Evolutionary conservation across 345 rosid species (phyloP), one percentile per base, ranked within the genome.

Genomic region (Abelmoschus esculentus): DNA sequence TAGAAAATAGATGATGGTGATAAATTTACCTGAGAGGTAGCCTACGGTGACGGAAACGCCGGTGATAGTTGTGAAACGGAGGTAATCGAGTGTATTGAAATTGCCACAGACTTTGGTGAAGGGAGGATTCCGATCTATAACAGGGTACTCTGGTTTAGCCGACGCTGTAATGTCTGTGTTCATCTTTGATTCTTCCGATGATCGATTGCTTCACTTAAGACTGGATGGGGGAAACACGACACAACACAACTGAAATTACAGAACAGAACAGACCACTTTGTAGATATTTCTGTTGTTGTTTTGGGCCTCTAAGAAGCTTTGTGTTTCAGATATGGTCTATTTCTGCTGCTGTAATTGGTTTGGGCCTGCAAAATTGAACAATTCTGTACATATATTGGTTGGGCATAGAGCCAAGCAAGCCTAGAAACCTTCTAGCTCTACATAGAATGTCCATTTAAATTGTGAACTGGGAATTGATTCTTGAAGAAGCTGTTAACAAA

Each of bases 31-130:
- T 0, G 96, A 8, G 58, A 91, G 90, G 74, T 93, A 93, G 70
- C 97, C 98, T 70, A 93, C 98, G 75, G 96, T 85, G 87, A 90
- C 98, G 76, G 96, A 90, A 69, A 90, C 79, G 72, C 96, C 91
- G 47, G 92, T 80, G 76, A 90, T 77, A 36, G 96, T 49, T 6
- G 13, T 13, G n/a, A 49, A 49, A 49, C 53, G 53, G 6, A 49
- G 53, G 53, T 85, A 60, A 81, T 49, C 79, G 83, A 90, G 82
- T 67, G 82, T 79, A 78, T 83, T 86, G 80, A 90, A 90, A 80
- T 90, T 90, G 46, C 89, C 90, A 56, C 87, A 90, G 32, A 93
- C 98, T 7, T 77, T 89, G 42, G 96, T 89, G 79, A 91, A 91
- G 0, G 91, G 77, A 11, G 92, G 96, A 75, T 87, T 90, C 57